Evolutionary conservation across 768 basidiomycete species (phyloP), one percentile per base, ranked within the genome.

Genomic region (Boletus rubroflammeus): DNA sequence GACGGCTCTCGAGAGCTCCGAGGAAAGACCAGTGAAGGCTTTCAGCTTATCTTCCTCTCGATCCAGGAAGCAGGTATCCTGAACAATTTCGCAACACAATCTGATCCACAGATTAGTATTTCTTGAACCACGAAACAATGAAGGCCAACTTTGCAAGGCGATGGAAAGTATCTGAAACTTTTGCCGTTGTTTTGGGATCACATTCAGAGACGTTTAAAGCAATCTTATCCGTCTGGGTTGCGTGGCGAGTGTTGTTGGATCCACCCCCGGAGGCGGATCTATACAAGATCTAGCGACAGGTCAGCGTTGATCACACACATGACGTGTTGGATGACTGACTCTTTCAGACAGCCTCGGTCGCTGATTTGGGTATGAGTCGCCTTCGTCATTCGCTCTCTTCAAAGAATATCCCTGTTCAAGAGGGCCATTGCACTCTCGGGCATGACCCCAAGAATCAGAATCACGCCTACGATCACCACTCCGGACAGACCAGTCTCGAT

Each of bases 21-120:
- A 66, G 8, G 79, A 79, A 45, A 83, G 69, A 32, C 78, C 75
- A 3, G 73, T 78, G 54, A 78, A 82, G 3, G 77, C 78, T 54
- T 76, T 72, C 36, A 78, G 58, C 61, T 79, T 81, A 47, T 73
- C 70, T 55, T 75, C 78, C 58, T 80, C 80, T 52, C 66, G 72
- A 40, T 75, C 73, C 36, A 78, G 70, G 43, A 67, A 67, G 51
- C 73, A 75, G 17, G 70, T 69, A 50, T 79, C 72, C 64, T 76
- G 73, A 47, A 78, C 72, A 44, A 76, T 69, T 60, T 79, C 68
- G 43, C 73, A 75, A 26, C 78, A 78, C 26, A 81, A 59, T 59
- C 81, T 82, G 49, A 23, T 41, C 38, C 34, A 55, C 31, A 35
- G 26, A 54, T 66, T 42, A 66, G 57, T 44, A n/a, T 26, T 13